Percentiles rank a stretch among this genome's conserved stretches.
These are phyloP conservation scores for Plasmodium relictum DNA, from an alignment of 169 alveolate species.

Conservation along the genomic window DNA sequence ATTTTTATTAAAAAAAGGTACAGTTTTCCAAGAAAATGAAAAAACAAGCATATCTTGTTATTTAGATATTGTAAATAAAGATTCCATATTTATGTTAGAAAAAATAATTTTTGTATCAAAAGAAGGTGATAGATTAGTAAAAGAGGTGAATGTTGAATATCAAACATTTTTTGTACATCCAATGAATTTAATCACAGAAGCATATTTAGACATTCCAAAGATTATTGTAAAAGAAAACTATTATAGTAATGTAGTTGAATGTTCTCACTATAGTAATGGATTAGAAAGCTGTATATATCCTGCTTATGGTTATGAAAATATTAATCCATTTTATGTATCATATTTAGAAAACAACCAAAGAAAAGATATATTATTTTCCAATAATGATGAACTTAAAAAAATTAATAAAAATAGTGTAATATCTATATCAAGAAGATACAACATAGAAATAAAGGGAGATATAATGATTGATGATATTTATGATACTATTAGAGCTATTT, in stretches of 20 bases:
- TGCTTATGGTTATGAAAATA: not conserved
- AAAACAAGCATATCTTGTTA: not conserved
- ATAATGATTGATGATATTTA: conserved; percentile 44
- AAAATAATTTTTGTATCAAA: conserved; percentile 60
- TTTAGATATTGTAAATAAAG: conserved; percentile 28
- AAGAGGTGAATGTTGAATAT: conserved; percentile 72
- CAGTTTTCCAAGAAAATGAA: not conserved
- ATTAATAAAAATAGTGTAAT: conserved; percentile 3
- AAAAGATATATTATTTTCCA: conserved; percentile 50
- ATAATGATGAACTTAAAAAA: conserved; percentile 19
- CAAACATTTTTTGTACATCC: conserved; percentile 77
- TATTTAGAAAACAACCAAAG: conserved; percentile 65
- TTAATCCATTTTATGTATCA: conserved; percentile 46
- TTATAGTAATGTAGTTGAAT: conserved; percentile 4
- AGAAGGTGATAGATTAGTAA: conserved; percentile 27
- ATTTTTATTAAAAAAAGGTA: conserved; percentile 23
- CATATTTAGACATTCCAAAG: not conserved
- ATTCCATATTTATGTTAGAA: conserved; percentile 64
- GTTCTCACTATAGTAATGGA: conserved; percentile 50
- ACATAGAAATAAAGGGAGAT: conserved; percentile 33
- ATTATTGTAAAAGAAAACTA: not conserved
- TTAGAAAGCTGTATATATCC: conserved; percentile 41
- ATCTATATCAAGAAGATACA: conserved; percentile 25
- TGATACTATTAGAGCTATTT: conserved; percentile 13
- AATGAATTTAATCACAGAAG: conserved; percentile 1